Conservation (phyloP, 495 filamentous ascomycete genomes). For the Penicillium canescens region DNA sequence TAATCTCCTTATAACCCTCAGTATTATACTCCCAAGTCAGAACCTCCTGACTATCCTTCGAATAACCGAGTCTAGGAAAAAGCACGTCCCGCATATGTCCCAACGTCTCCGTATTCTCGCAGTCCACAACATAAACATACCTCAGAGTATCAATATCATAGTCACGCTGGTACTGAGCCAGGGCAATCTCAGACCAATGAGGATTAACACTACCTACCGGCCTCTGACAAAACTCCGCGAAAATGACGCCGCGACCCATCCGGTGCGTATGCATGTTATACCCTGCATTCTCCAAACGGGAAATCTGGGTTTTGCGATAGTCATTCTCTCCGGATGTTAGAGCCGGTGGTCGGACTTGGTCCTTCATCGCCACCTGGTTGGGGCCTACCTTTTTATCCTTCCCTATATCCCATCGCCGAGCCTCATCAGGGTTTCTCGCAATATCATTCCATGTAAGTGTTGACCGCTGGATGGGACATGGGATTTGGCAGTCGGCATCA, state of each 20-base stretch:
- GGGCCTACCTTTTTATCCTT: too few relatives aligned
- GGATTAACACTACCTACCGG: not conserved
- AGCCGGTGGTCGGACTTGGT: too few relatives aligned
- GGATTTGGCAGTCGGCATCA: too few relatives aligned
- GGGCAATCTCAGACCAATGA: conserved; percentile 1
- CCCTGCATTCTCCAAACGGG: too few relatives aligned
- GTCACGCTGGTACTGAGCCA: conserved; percentile 1
- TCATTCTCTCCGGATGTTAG: too few relatives aligned
- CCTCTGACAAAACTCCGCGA: not conserved
- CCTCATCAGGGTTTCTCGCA: too few relatives aligned
- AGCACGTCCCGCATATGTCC: not conserved
- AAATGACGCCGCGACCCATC: not conserved
- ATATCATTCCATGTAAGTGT: too few relatives aligned
- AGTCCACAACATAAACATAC: not conserved
- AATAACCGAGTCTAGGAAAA: not conserved
- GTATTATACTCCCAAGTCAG: not conserved
- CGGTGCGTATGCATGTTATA: too few relatives aligned
- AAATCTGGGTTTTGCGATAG: too few relatives aligned
- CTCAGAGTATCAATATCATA: not conserved
- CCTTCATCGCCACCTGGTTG: too few relatives aligned
- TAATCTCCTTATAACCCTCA: not conserved
- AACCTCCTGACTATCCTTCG: accelerated
- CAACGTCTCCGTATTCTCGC: not conserved
- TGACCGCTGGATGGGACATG: too few relatives aligned
- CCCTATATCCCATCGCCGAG: too few relatives aligned